phyloP scores from a whole-genome alignment of 176 grass and related monocot genomes.

The Oryza meyeriana region DNA sequence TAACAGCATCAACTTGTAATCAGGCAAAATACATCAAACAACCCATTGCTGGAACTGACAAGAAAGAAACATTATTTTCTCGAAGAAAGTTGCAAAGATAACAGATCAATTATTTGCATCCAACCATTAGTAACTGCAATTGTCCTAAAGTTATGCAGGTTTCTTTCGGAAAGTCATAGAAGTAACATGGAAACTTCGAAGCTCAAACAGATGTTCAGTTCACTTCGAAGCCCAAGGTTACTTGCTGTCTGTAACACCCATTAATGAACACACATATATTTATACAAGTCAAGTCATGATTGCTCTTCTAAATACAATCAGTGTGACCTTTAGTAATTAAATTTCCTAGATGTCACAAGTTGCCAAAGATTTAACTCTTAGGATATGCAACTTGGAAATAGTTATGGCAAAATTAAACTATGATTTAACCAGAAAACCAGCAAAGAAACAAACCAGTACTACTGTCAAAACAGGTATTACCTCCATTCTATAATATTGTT shows the following conservation, averaged over 20 bases:
- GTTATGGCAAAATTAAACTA: neutral
- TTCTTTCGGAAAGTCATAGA: neutral
- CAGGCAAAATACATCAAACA: neutral
- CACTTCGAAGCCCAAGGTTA: neutral
- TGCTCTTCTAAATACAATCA: neutral
- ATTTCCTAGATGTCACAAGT: neutral
- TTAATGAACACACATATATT: neutral
- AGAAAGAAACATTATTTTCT: neutral
- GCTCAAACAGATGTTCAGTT: neutral
- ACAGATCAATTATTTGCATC: neutral
- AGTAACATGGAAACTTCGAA: neutral
- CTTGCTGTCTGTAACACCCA: neutral
- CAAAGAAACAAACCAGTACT: neutral
- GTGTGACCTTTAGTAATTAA: neutral
- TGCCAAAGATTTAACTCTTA: neutral
- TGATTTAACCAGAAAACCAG: neutral
- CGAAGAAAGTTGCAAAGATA: neutral
- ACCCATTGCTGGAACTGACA: neutral
- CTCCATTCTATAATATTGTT: no score
- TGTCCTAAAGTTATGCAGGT: neutral
- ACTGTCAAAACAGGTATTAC: neutral
- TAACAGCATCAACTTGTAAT: neutral
- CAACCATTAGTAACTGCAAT: neutral
- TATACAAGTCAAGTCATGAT: neutral
- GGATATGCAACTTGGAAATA: neutral